These are phyloP conservation scores for Aspergillus unguis DNA, from an alignment of 2,329 filamentous ascomycete genomes.

Conservation along the genomic window DNA sequence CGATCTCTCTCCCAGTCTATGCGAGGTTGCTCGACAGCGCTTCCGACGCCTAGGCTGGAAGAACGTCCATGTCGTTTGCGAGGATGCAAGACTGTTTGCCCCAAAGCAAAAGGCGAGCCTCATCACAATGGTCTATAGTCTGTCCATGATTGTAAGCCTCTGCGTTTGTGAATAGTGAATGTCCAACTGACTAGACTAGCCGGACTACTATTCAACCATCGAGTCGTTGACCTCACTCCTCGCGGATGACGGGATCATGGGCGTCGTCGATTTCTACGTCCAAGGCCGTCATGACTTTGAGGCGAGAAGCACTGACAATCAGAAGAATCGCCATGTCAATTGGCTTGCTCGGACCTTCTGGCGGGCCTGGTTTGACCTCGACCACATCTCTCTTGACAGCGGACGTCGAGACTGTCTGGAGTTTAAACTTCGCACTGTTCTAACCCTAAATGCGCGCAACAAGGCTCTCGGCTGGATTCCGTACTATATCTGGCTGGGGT, in stretches of 20 bases:
- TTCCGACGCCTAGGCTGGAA: background rate
- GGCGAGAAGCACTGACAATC: background rate
- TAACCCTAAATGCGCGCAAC: background rate
- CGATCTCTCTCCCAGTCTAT: background rate
- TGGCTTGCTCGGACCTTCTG: background rate
- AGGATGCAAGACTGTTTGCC: background rate
- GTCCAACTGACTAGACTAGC: background rate
- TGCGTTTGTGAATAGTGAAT: no score
- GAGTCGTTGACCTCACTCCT: background rate
- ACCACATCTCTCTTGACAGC: background rate
- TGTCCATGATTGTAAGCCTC: conserved; percentile 1
- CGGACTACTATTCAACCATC: background rate
- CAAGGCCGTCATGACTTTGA: background rate
- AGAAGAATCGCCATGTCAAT: background rate
- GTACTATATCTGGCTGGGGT: background rate
- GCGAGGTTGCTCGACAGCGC: background rate
- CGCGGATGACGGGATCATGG: background rate
- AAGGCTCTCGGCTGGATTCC: background rate
- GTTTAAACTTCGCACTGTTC: background rate
- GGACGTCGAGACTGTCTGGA: conserved; percentile 1
- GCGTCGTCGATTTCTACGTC: background rate
- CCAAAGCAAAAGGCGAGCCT: background rate
- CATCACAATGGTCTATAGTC: background rate
- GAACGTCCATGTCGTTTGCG: background rate
- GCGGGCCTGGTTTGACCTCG: background rate